These are phyloP conservation scores for Flaveria ramosissima DNA, from an alignment of 129 eudicot genomes.

Conservation along the genomic window DNA sequence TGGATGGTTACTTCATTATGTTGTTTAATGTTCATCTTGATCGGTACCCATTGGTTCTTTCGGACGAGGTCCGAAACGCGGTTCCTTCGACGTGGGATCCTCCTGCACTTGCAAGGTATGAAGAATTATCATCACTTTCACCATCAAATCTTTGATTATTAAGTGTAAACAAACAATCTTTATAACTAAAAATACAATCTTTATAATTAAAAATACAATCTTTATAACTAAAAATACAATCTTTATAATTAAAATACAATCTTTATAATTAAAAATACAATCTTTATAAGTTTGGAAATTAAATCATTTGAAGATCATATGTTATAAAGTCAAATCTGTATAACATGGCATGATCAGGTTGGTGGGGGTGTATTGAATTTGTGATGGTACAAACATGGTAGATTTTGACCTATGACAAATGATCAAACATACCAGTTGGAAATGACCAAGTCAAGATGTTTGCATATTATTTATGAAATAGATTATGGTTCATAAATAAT, in stretches of 20 bases:
- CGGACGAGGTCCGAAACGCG: slow-evolving; percentile 66
- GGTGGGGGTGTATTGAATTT: slow-evolving; percentile 35
- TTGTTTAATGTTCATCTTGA: slow-evolving; percentile 67
- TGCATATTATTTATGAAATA: neutral
- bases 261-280: neutral
- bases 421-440: slow-evolving; percentile 25
- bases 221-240: neutral
- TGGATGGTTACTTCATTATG: slow-evolving; percentile 81
- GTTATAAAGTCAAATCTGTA: slow-evolving; percentile 16
- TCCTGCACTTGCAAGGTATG: slow-evolving; percentile 78
- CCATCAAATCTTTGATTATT: neutral
- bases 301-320: neutral
- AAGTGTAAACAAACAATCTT: neutral
- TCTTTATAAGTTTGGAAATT: neutral
- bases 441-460: slow-evolving; percentile 38
- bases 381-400: slow-evolving; percentile 32
- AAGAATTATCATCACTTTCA: neutral
- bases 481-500: neutral
- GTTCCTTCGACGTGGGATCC: slow-evolving; percentile 96
- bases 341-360: slow-evolving; percentile 26
- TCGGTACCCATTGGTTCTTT: slow-evolving; percentile 71
- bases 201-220: neutral
- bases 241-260: neutral
- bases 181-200: too few relatives aligned
- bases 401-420: slow-evolving; percentile 33